phyloP scores from a whole-genome alignment of 768 basidiomycete genomes.

The Mycena crocata region DNA sequence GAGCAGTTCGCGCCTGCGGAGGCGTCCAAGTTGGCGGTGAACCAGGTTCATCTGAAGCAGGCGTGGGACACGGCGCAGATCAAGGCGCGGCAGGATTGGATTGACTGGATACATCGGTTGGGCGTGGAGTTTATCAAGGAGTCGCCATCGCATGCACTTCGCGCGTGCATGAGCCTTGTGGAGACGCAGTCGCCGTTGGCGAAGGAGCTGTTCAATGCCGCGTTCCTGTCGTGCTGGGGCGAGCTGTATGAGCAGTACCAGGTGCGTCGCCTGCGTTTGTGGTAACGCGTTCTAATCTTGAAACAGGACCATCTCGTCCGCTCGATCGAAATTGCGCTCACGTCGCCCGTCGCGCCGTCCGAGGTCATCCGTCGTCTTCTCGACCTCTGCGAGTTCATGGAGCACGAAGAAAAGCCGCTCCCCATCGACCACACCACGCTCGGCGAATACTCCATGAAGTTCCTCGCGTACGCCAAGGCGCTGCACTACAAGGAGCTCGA shows the following conservation, averaged over 20 bases:
- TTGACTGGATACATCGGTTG: slow-evolving; percentile 93
- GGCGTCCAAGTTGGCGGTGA: slow-evolving; percentile 89
- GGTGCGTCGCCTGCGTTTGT: slow-evolving; percentile 55
- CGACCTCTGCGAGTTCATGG: slow-evolving; percentile 98
- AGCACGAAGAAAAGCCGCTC: slow-evolving; percentile 96
- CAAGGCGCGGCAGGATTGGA: slow-evolving; percentile 89
- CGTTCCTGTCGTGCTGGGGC: slow-evolving; percentile 97
- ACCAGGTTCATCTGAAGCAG: slow-evolving; percentile 96
- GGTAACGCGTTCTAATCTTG: not conserved
- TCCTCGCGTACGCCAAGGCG: slow-evolving; percentile 96
- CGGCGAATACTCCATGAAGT: slow-evolving; percentile 93
- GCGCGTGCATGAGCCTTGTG: slow-evolving; percentile 94
- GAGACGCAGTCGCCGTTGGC: slow-evolving; percentile 92
- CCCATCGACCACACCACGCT: slow-evolving; percentile 94
- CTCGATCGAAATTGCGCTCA: slow-evolving; percentile 89
- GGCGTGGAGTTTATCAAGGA: slow-evolving; percentile 98
- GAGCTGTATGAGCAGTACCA: slow-evolving; percentile 98
- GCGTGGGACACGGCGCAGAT: slow-evolving; percentile 93
- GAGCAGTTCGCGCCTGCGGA: slow-evolving; percentile 88
- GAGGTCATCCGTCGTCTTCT: slow-evolving; percentile 93
- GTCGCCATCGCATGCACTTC: slow-evolving; percentile 95
- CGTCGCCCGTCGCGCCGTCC: slow-evolving; percentile 79
- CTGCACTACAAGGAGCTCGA: slow-evolving; percentile 99
- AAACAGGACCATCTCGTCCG: slow-evolving; percentile 92
- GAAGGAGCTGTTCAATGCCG: slow-evolving; percentile 96